A percentile compares a stretch with the other conserved stretches of the same genome.
Evolutionary conservation across 2,329 filamentous ascomycete species (phyloP).

Genomic region (Venturia pyrina): DNA sequence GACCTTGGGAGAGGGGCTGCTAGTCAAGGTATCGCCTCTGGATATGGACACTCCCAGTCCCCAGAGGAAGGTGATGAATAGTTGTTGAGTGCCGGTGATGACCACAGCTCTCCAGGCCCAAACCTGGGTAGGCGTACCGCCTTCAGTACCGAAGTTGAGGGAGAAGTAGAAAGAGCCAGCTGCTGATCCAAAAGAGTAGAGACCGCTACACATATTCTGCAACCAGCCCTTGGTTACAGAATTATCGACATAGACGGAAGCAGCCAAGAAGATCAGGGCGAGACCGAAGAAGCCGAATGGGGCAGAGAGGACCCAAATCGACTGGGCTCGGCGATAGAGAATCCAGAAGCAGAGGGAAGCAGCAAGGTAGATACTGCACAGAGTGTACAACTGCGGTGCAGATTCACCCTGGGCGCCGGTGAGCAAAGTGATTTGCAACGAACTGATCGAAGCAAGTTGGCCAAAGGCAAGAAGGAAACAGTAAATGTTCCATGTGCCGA

Average conservation of each 20-base stretch:
- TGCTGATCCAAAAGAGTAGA: slow-evolving; percentile 53
- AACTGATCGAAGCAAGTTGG: slow-evolving; percentile 55
- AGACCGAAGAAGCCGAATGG: slow-evolving; percentile 55
- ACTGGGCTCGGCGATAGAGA: slow-evolving; percentile 47
- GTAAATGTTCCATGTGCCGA: slow-evolving; percentile 55
- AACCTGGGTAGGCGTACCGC: slow-evolving; percentile 49
- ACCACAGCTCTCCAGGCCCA: slow-evolving; percentile 58
- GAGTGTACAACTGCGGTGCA: slow-evolving; percentile 48
- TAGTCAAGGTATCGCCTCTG: slow-evolving; percentile 12
- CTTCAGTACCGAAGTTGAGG: slow-evolving; percentile 57
- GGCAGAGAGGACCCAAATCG: slow-evolving; percentile 45
- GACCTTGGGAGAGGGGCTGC: not conserved
- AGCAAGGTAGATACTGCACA: slow-evolving; percentile 49
- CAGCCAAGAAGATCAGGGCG: slow-evolving; percentile 53
- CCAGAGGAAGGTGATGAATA: slow-evolving; percentile 56
- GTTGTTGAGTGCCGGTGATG: slow-evolving; percentile 57
- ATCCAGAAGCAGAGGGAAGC: slow-evolving; percentile 54
- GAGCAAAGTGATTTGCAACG: slow-evolving; percentile 58
- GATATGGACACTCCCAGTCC: slow-evolving; percentile 53
- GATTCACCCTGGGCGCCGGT: slow-evolving; percentile 52
- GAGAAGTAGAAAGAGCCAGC: slow-evolving; percentile 57
- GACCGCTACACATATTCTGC: slow-evolving; percentile 49
- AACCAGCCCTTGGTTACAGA: slow-evolving; percentile 39
- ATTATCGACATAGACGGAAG: slow-evolving; percentile 44
- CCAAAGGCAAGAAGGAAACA: slow-evolving; percentile 49